These are phyloP conservation scores for Trichophyton verrucosum DNA, from an alignment of 2,329 filamentous ascomycete species.

Conservation along the genomic window DNA sequence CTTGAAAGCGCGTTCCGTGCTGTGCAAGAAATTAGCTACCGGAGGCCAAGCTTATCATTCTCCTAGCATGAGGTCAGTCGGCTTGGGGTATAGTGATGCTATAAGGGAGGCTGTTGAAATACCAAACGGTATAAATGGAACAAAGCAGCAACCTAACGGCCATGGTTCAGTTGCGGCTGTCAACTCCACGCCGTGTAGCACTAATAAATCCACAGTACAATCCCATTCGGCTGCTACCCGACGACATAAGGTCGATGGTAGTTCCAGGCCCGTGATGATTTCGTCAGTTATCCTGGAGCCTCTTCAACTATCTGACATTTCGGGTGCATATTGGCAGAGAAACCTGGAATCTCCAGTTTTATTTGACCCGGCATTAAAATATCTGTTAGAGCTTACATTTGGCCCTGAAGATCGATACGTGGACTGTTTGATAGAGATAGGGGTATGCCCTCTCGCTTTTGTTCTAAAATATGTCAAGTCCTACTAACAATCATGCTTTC, in stretches of 20 bases:
- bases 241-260: background rate
- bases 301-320: too few relatives aligned
- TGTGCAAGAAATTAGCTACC: constrained; percentile 15
- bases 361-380: background rate
- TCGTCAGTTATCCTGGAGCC: background rate
- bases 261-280: background rate
- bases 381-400: background rate
- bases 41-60: constrained; percentile 25
- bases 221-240: background rate
- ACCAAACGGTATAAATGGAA: background rate
- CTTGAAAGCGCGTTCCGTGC: too few relatives aligned
- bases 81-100: constrained; percentile 11
- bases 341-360: too few relatives aligned
- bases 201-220: background rate
- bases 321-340: too few relatives aligned
- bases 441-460: background rate
- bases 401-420: background rate
- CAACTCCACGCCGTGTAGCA: too few relatives aligned
- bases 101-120: background rate
- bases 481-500: background rate
- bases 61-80: constrained; percentile 16
- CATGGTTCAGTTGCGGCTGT: background rate
- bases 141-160: background rate
- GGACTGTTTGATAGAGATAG: background rate
- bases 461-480: background rate